These are phyloP conservation scores for Ophiocordyceps camponoti-saundersi DNA, from an alignment of 2,329 filamentous ascomycete species.

Conservation along the genomic window DNA sequence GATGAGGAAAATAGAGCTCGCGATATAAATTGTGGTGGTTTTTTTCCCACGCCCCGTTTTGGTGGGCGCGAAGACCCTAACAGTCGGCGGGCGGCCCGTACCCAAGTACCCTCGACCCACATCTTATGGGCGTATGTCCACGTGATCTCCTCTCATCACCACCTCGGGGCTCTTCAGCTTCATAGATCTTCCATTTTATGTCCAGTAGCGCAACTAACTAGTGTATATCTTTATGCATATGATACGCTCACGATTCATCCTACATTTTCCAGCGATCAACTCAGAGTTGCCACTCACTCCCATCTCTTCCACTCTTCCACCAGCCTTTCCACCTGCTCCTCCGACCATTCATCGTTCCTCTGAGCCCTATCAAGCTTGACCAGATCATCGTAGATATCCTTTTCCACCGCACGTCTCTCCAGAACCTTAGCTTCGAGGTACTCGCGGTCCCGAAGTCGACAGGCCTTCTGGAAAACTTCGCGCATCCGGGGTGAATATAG, in stretches of 20 bases:
- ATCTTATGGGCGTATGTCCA: constrained; percentile 10
- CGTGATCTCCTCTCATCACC: neutral
- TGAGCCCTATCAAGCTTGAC: constrained; percentile 20
- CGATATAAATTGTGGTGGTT: constrained; percentile 19
- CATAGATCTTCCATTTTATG: no score
- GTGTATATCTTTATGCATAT: no score
- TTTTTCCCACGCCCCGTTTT: constrained; percentile 16
- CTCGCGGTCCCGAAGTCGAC: constrained; percentile 46
- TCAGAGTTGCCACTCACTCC: constrained; percentile 20
- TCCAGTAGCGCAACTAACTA: no score
- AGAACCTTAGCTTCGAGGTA: constrained; percentile 41
- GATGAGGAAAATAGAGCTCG: constrained; percentile 8
- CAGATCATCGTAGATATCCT: constrained; percentile 38
- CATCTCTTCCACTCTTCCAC: constrained; percentile 39
- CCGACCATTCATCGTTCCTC: constrained; percentile 19
- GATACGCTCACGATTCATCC: no score
- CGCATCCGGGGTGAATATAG: constrained; percentile 72
- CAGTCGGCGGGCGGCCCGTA: constrained; percentile 4
- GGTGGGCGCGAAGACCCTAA: constrained; percentile 26
- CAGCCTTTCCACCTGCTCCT: constrained; percentile 27
- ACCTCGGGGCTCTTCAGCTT: no score
- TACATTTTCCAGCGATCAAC: no score
- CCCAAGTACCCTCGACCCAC: constrained; percentile 8
- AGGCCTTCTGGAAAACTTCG: constrained; percentile 49
- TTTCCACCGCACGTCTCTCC: constrained; percentile 43